Evolutionary conservation across 805 yeast species (phyloP), one percentile per base, ranked within the genome.

Genomic region (Ogataea populi-albae): DNA sequence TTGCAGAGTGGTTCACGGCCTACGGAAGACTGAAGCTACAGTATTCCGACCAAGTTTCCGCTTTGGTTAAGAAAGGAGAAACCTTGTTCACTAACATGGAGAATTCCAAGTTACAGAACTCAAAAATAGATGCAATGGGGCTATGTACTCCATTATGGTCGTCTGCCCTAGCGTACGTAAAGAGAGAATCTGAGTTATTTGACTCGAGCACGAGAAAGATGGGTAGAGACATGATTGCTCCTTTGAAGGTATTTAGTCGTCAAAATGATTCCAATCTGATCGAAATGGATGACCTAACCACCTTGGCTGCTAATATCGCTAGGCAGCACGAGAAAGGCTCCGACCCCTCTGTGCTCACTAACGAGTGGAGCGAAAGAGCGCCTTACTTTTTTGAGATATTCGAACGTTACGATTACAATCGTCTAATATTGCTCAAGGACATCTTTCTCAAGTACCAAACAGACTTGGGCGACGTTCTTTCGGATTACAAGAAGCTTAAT

Each of bases 281-380:
- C 36, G 65, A 65, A 46, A 45, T 67, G 50, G 68, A 65, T 32
- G 69, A 69, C 25, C 35, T 61, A 24, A 32, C 35, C 14, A 41
- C 49, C n/a, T 27, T 60, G 23, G 60, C 65, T 2, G 26, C 39
- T 4, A 40, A 48, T 4, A 45, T 60, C 21, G 21, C 47, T 17
- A 29, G 38, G 3, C 30, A 37, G 8, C 53, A 56, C 15, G 35
- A 42, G 3, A 32, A 36, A 3, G 51, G 47, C 17, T 31, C 30
- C 5, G 73, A 64, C 45, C 59, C 65, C 31, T 57, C 52, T 11
- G 57, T 61, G 31, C 71, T 77, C 21, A 78, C 73, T 35, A 66
- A 66, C 23, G 73, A 75, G 49, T 87, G 96, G 96, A 80, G 79
- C 43, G 65, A 75, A 35, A 79, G 80, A 55, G 91, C 93, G 2